Base-by-base conservation (phyloP, 148 eudicot genomes). In the Selenicereus undatus region DNA sequence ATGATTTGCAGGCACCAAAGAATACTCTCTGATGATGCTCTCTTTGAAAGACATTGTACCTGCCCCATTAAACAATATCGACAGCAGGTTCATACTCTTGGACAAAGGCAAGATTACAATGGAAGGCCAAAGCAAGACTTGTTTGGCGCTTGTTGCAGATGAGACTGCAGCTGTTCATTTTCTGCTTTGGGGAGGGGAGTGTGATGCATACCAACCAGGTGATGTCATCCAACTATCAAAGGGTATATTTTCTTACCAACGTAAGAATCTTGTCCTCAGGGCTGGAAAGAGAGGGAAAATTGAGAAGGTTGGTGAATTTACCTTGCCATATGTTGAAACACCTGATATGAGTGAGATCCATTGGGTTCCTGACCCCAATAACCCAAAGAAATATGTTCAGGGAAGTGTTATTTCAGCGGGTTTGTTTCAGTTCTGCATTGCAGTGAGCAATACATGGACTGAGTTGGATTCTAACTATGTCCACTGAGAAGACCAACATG, bases 111-210 rank as follows among this genome's bases (percentile, higher is more conserved):
- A 83, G 74, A 73, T 74, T 22, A 82, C 83, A 18, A 54, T 78
- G 45, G 92, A 95, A 74, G 92, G 91, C 26, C 89, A 84, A 77
- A 60, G 83, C 54, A 89, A 81, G 87, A 85, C 91, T 36, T 90
- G 97, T 76, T 86, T 93, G 79, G 88, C 93, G n/a, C 89, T 95
- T 24, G 97, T 91, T 76, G 98, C 98, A 0, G 98, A 95, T 78
- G 91, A 91, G 83, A 90, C 97, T 22, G 98, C 98, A 11, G 85
- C 98, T 0, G 96, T 93, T 72, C 97, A 91, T 83, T 95, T 95
- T 81, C 98, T 90, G 86, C 80, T 95, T 6, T 95, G 98, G 98
- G 96, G 92, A 26, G 86, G 80, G 17, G 97, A 95, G 83, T 90
- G 96, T 71, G 96, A 95, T 73, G 92, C 88, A 13, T 91, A 90